Percentiles rank a stretch among this genome's conserved stretches.
phyloP scores from a whole-genome alignment of 306 rosid species.

The Astragalus glycyphyllos region DNA sequence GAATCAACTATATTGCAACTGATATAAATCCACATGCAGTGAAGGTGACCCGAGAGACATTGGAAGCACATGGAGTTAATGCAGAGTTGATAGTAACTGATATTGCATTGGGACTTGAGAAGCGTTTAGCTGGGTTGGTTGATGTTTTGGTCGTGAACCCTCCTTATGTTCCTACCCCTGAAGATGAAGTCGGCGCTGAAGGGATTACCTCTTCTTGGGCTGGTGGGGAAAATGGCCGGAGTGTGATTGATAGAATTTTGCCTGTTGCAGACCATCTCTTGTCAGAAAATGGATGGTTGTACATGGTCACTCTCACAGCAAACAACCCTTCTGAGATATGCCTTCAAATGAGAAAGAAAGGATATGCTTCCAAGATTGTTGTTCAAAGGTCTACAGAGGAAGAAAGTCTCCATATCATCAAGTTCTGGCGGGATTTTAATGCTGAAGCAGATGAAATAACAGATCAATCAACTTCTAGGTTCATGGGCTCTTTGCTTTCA shows the following conservation, averaged over 20 bases:
- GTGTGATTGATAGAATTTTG: slow-evolving; percentile 78
- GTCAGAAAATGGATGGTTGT: slow-evolving; percentile 91
- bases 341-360: slow-evolving; percentile 72
- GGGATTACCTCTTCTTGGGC: slow-evolving; percentile 93
- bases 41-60: slow-evolving; percentile 69
- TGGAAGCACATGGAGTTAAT: slow-evolving; percentile 84
- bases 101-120: slow-evolving; percentile 79
- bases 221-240: slow-evolving; percentile 93
- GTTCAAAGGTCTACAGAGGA: slow-evolving; percentile 92
- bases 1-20: slow-evolving; percentile 75
- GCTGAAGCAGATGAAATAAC: slow-evolving; percentile 32
- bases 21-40: slow-evolving; percentile 85
- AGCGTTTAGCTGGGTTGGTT: slow-evolving; percentile 75
- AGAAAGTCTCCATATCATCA: slow-evolving; percentile 87
- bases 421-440: slow-evolving; percentile 83
- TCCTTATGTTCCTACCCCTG: slow-evolving; percentile 97
- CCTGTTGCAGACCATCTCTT: slow-evolving; percentile 74
- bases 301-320: slow-evolving; percentile 81
- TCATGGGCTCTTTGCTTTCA: slow-evolving; percentile 53
- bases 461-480: slow-evolving; percentile 47
- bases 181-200: slow-evolving; percentile 82
- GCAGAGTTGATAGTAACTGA: slow-evolving; percentile 80
- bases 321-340: slow-evolving; percentile 85
- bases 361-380: slow-evolving; percentile 80
- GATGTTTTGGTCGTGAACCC: slow-evolving; percentile 96